Evolutionary conservation across 495 filamentous ascomycete species (phyloP).

Genomic region (Aspergillus nanangensis): DNA sequence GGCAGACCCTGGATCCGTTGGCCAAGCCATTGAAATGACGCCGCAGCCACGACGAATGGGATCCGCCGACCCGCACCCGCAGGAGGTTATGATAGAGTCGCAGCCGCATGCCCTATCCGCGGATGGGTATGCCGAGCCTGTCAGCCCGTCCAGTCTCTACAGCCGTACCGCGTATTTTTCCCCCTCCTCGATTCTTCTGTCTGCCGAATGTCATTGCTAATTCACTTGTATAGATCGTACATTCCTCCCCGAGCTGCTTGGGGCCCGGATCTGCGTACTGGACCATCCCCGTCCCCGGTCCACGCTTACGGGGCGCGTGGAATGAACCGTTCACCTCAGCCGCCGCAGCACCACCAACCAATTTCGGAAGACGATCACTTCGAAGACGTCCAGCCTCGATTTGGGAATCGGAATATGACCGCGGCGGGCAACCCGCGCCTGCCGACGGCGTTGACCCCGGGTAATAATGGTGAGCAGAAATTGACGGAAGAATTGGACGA

Average conservation of each 20-base stretch:
- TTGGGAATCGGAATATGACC: constrained; percentile 48
- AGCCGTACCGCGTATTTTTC: constrained; percentile 66
- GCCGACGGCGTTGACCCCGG: constrained; percentile 33
- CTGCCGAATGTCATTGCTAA: too few relatives aligned
- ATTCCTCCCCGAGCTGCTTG: constrained; percentile 56
- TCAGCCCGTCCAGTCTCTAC: constrained; percentile 63
- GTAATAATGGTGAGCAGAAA: constrained; percentile 32
- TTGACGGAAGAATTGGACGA: constrained; percentile 55
- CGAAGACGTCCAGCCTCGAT: constrained; percentile 91
- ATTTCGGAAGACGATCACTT: constrained; percentile 63
- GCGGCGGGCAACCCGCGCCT: constrained; percentile 16
- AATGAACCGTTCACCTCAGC: neutral
- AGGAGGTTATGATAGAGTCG: constrained; percentile 59
- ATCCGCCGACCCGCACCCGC: constrained; percentile 42
- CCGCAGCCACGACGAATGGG: constrained; percentile 30
- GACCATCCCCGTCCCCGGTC: constrained; percentile 8
- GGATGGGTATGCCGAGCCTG: constrained; percentile 23
- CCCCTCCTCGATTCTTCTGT: constrained; percentile 7
- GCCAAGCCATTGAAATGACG: constrained; percentile 83
- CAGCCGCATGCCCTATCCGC: constrained; percentile 46
- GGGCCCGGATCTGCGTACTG: constrained; percentile 22
- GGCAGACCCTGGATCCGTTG: constrained; percentile 44
- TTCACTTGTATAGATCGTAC: constrained; percentile 60
- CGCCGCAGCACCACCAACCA: constrained; percentile 29
- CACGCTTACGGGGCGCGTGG: constrained; percentile 7